Conservation (phyloP, 2,329 filamentous ascomycete species). For the Microcyclosporella mali region DNA sequence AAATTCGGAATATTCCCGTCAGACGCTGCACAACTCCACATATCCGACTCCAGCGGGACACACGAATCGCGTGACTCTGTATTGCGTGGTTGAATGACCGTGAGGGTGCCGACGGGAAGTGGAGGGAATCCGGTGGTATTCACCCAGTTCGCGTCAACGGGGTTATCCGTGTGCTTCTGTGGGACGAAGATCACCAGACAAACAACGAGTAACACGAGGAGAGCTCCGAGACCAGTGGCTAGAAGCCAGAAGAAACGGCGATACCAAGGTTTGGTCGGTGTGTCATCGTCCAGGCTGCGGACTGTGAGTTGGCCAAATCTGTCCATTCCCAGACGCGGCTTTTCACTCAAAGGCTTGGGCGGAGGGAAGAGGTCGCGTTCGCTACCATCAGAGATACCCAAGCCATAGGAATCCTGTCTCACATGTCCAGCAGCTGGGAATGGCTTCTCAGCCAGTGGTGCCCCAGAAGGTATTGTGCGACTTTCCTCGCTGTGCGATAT, state of each 20-base stretch:
- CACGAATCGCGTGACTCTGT: conserved; percentile 52
- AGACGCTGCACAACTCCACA: conserved; percentile 84
- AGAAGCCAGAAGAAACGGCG: conserved; percentile 26
- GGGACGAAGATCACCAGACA: conserved; percentile 37
- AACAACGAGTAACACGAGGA: conserved; percentile 33
- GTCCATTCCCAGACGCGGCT: conserved; percentile 24
- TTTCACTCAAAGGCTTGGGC: conserved; percentile 16
- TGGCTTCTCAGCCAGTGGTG: conserved; percentile 10
- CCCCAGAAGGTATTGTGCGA: not conserved
- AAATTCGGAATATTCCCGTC: conserved; percentile 68
- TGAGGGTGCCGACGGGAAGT: conserved; percentile 76
- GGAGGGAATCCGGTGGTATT: conserved; percentile 82
- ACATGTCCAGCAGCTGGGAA: conserved; percentile 11
- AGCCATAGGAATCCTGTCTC: conserved; percentile 22
- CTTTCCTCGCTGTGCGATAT: conserved; percentile 10
- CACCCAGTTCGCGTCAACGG: conserved; percentile 59
- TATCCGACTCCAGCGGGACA: conserved; percentile 55
- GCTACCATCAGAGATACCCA: conserved; percentile 19
- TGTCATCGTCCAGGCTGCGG: conserved; percentile 16
- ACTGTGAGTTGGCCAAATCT: conserved; percentile 29
- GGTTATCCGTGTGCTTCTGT: conserved; percentile 36
- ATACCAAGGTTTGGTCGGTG: conserved; percentile 20
- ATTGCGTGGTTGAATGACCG: conserved; percentile 67
- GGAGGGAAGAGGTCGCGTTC: conserved; percentile 22
- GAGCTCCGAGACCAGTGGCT: conserved; percentile 27